Evolutionary conservation across 441 rosid species (phyloP), one percentile per base, ranked within the genome.

Genomic region (Croton setiger): DNA sequence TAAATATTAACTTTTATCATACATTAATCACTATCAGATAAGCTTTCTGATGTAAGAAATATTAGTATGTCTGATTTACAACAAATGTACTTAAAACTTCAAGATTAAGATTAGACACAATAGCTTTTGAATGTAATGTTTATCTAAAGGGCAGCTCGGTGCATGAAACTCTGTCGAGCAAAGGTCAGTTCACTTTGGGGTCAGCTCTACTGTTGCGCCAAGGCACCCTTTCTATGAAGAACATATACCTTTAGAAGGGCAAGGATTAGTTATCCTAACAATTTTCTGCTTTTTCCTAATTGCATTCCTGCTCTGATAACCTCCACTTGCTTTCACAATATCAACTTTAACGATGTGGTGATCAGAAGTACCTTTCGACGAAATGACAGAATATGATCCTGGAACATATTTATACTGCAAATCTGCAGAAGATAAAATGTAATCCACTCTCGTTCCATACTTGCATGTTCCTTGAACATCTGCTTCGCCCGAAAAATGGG

Each of bases 281-380:
- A 80, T 72, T 67, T 68, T 86, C 71, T 78, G 87, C 68, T 77
- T 82, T 54, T 45, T 66, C 71, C 67, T 57, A 9, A 49, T 72
- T 56, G 67, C 71, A 57, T 66, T 80, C 57, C 67, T 27, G 2
- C 31, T 80, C 41, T 74, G 76, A 68, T 61, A 39, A 52, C 66
- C 72, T 37, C 73, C 72, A 35, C 74, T 55, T 23, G 53, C 75
- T 73, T 76, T 82, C 31, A 67, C 76, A 23, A 93, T 56, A 36
- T 91, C 96, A 15, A 77, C 98, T 80, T 87, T 87, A 58, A 91
- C 97, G 41, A 93, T 89, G 78, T 93, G 98, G 67, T 91, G 98
- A 84, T 93, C 98, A 23, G 97, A 93, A 6, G 97, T 93, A 21
- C 96, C 98, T 72, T 93, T 88, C 5, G 97, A 93, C 45, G 98